A percentile compares a stretch with the other conserved stretches of the same genome.
These are phyloP conservation scores for Spathaspora jeffriesii DNA, from an alignment of 1,139 yeast species.

Conservation along the genomic window DNA sequence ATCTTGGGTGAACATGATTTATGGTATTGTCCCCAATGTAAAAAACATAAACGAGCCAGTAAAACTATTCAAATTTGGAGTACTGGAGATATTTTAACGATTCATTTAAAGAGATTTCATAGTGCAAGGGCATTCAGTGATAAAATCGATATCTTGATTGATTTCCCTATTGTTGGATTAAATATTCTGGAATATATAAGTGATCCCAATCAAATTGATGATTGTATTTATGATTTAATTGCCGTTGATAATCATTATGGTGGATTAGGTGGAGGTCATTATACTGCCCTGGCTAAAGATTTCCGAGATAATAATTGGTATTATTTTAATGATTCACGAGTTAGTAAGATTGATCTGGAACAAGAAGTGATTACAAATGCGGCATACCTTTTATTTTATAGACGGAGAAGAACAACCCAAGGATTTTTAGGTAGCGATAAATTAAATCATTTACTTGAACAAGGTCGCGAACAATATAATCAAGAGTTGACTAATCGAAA, in stretches of 20 bases:
- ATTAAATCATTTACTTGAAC: slow-evolving; percentile 25
- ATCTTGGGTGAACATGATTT: slow-evolving; percentile 85
- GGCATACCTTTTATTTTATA: slow-evolving; percentile 86
- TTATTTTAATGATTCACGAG: slow-evolving; percentile 86
- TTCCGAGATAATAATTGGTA: slow-evolving; percentile 83
- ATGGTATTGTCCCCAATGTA: slow-evolving; percentile 93
- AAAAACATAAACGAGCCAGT: slow-evolving; percentile 88
- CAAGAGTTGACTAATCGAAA: slow-evolving; percentile 14
- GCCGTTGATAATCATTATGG: slow-evolving; percentile 98
- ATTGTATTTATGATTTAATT: slow-evolving; percentile 69
- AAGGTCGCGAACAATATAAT: slow-evolving; percentile 22
- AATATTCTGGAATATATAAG: slow-evolving; percentile 65
- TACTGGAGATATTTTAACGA: slow-evolving; percentile 85
- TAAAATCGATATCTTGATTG: slow-evolving; percentile 81
- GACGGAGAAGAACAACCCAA: slow-evolving; percentile 44
- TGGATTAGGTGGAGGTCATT: slow-evolving; percentile 97
- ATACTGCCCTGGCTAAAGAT: slow-evolving; percentile 87
- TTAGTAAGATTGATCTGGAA: slow-evolving; percentile 58
- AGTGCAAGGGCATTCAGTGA: slow-evolving; percentile 85
- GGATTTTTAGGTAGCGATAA: slow-evolving; percentile 36
- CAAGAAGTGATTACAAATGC: slow-evolving; percentile 70
- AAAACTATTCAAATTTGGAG: slow-evolving; percentile 92
- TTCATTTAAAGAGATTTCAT: slow-evolving; percentile 90
- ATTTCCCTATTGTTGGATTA: slow-evolving; percentile 84
- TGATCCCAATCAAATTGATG: slow-evolving; percentile 26